A percentile compares a stretch with the other conserved stretches of the same genome.
Conservation (phyloP, 176 grass and related monocot genomes). For the Melocanna baccifera region DNA sequence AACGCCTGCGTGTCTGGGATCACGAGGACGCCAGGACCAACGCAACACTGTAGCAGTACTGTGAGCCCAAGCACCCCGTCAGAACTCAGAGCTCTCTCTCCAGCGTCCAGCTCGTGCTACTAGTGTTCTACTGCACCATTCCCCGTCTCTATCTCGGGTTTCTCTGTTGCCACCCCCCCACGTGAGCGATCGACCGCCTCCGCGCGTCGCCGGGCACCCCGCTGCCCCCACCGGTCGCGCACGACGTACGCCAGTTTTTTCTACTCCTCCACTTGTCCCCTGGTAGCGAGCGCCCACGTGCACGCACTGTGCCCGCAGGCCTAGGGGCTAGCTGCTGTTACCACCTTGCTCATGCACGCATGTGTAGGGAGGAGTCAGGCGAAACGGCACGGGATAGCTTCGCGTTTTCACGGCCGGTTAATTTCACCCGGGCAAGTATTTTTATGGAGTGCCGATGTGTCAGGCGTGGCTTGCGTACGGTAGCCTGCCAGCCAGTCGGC, state of each 20-base stretch:
- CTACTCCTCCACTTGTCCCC: slow-evolving; percentile 38
- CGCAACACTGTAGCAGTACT: neutral
- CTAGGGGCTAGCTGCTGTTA: neutral
- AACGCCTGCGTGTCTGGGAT: slow-evolving; percentile 54
- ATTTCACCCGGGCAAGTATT: neutral
- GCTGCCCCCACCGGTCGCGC: slow-evolving; percentile 28
- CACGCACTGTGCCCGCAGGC: slow-evolving; percentile 22
- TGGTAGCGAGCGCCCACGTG: slow-evolving; percentile 37
- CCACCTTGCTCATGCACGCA: neutral
- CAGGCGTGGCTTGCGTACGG: slow-evolving; percentile 7
- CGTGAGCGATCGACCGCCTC: slow-evolving; percentile 28
- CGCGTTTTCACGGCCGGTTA: neutral
- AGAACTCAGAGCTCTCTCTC: neutral
- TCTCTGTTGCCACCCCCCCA: slow-evolving; percentile 43
- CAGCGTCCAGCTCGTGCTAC: neutral
- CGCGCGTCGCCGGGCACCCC: slow-evolving; percentile 39
- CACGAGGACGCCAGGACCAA: slow-evolving; percentile 52
- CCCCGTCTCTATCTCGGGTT: slow-evolving; percentile 12
- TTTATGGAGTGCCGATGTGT: neutral
- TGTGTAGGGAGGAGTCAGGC: neutral
- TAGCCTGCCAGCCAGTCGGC: neutral
- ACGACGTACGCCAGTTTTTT: slow-evolving; percentile 32
- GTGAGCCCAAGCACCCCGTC: neutral
- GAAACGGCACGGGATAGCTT: neutral
- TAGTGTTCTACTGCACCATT: neutral